A percentile compares a stretch with the other conserved stretches of the same genome.
These are phyloP conservation scores for Podosphaera leucotricha DNA, from an alignment of 2,329 filamentous ascomycete species.

Conservation along the genomic window DNA sequence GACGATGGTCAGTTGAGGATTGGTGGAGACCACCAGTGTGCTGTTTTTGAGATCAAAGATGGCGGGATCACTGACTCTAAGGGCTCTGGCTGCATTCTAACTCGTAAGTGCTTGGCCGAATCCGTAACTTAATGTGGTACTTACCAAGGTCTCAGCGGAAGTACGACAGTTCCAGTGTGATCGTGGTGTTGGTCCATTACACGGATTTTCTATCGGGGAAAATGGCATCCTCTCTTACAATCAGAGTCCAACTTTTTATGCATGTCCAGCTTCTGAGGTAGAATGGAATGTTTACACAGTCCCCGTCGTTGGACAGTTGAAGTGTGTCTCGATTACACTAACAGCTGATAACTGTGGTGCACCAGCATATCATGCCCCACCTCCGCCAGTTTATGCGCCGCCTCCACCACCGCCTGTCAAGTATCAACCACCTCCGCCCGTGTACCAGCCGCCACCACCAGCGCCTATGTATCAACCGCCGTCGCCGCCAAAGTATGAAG, in stretches of 20 bases:
- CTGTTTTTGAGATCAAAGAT: conserved; percentile 27
- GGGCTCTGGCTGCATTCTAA: conserved; percentile 38
- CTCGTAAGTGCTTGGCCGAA: conserved; percentile 19
- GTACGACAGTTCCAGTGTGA: conserved; percentile 21
- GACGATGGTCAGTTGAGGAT: conserved; percentile 37
- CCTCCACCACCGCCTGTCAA: no score
- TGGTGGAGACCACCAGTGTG: conserved; percentile 21
- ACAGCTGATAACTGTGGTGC: conserved; percentile 18
- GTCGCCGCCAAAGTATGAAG: no score
- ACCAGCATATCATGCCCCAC: neutral
- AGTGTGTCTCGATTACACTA: conserved; percentile 27
- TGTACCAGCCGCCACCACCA: neutral
- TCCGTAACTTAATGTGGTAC: neutral
- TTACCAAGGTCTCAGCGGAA: conserved; percentile 1
- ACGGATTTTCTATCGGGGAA: conserved; percentile 31
- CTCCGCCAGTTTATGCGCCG: neutral
- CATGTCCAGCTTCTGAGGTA: conserved; percentile 30
- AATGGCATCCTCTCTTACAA: conserved; percentile 26
- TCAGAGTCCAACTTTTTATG: conserved; percentile 29
- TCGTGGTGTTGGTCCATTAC: conserved; percentile 22
- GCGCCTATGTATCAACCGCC: neutral
- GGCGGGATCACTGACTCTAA: conserved; percentile 29
- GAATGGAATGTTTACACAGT: conserved; percentile 31
- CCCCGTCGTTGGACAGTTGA: conserved; percentile 19
- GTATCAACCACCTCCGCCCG: neutral